phyloP scores from a whole-genome alignment of 2,329 filamentous ascomycete species.

The Hirsutella thompsonii region DNA sequence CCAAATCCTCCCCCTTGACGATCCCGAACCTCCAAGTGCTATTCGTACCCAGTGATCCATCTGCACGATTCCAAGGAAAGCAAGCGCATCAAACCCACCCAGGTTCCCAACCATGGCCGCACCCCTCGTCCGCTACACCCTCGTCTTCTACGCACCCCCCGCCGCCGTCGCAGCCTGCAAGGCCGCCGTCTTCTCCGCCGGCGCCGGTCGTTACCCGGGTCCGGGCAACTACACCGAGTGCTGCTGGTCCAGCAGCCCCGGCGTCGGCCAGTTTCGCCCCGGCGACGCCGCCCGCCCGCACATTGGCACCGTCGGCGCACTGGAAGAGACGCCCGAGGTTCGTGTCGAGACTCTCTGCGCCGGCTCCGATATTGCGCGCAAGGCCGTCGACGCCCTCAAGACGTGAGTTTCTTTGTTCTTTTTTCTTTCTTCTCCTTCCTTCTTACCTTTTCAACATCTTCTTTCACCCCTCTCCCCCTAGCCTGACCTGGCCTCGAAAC shows the following conservation, averaged over 20 bases:
- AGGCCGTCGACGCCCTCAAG: constrained; percentile 52
- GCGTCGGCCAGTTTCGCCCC: constrained; percentile 54
- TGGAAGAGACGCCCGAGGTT: constrained; percentile 48
- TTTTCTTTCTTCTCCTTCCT: background rate
- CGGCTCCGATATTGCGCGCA: constrained; percentile 37
- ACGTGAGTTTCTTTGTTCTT: too few relatives aligned
- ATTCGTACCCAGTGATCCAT: too few relatives aligned
- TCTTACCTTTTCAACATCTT: too few relatives aligned
- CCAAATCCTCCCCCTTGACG: too few relatives aligned
- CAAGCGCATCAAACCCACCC: too few relatives aligned
- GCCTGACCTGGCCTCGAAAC: too few relatives aligned
- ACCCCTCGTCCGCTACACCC: constrained; percentile 13
- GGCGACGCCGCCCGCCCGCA: constrained; percentile 38
- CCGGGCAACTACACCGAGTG: constrained; percentile 42
- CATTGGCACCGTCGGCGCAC: too few relatives aligned
- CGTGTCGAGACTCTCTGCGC: constrained; percentile 54
- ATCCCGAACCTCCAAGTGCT: too few relatives aligned
- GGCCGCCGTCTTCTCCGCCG: constrained; percentile 41
- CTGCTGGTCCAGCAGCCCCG: constrained; percentile 35
- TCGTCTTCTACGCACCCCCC: constrained; percentile 40
- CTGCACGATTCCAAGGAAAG: too few relatives aligned
- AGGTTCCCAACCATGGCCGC: too few relatives aligned
- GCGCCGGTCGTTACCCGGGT: constrained; percentile 39
- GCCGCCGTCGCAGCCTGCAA: constrained; percentile 35
- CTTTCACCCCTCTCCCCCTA: too few relatives aligned